Percentiles rank a stretch among this genome's conserved stretches.
Evolutionary conservation across 192 early-diverging fungal genomes (phyloP).

Genomic region (Backusella westeae): DNA sequence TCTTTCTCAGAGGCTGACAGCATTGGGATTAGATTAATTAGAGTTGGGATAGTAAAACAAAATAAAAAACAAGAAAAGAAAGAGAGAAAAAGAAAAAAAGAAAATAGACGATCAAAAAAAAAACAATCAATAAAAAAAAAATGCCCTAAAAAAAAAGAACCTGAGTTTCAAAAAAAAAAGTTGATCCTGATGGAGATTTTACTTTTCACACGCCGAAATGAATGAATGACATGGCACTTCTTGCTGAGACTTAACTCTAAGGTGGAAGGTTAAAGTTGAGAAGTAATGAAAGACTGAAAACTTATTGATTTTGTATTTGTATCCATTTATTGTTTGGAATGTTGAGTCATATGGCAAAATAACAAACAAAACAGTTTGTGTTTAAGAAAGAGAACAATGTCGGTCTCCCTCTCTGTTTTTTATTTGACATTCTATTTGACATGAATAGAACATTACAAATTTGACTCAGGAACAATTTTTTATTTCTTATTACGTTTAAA

Average conservation of each 20-base stretch:
- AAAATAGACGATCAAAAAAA: not conserved
- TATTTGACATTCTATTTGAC: not conserved
- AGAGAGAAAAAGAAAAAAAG: not conserved
- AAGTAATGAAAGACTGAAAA: not conserved
- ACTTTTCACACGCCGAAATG: not conserved
- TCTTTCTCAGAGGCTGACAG: constrained; percentile 8
- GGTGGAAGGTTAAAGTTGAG: not conserved
- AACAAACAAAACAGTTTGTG: too few relatives aligned
- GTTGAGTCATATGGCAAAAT: not conserved
- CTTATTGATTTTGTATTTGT: not conserved
- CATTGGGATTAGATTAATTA: not conserved
- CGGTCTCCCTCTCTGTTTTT: too few relatives aligned
- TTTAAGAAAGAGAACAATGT: too few relatives aligned
- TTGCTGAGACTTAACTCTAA: not conserved
- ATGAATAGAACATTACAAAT: not conserved
- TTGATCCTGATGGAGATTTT: constrained; percentile 1
- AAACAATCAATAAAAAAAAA: not conserved
- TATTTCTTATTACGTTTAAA: not conserved
- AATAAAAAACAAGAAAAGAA: not conserved
- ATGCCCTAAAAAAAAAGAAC: not conserved
- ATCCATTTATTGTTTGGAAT: not conserved
- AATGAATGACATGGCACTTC: not conserved
- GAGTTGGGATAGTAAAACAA: constrained; percentile 1
- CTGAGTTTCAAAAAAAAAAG: constrained; percentile 1
- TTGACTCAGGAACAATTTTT: not conserved